Base-by-base conservation (phyloP, 2,329 filamentous ascomycete genomes). In the Pseudocercospora macadamiae region DNA sequence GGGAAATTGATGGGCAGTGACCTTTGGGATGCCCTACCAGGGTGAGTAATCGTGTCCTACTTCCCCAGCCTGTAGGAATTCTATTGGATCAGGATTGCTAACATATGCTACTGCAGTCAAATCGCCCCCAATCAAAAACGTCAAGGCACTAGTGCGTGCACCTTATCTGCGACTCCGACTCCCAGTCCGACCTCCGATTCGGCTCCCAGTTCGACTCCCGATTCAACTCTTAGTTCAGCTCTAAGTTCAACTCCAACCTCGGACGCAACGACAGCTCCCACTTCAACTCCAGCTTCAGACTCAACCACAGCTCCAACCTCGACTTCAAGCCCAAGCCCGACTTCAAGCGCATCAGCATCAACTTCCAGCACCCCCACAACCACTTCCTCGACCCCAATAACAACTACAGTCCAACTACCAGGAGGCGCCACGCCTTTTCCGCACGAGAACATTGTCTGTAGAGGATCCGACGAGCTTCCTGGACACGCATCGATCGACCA, bases 91-190 rank as follows among this genome's bases (percentile, higher is more conserved):
- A 3, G 19, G 16, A 16, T n/a, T 12, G 44, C 44, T 48, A 48
- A 48, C 18, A 48, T 26, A 28, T 32, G 12, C 28, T 7, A 28
- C 44, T 48, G 21, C 44, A 28, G 44, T 48, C 44, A 48, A 16
- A 48, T 48, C 7, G 44, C 44, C n/a, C 14, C 12, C 21, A 48
- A 48, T 16, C 44, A 48, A 28, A 48, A 48, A 25, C 44, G 44
- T n/a, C 44, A 48, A 9, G 44, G 6, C 28, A 32, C 8, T 16
- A 28, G 21, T 28, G 44, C 23, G 21, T 48, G 44, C 21, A 28
- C 21, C 6, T 32, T 32, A 16, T 48, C 44, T 48, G 10, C 44
- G 18, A 48, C 21, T 28, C 28, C 44, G 3, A 28, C 21, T 48
- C 42, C 2, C 6, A 23, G 2, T 25, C 18, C 42, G 18, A 18